Conservation (phyloP, 2,329 filamentous ascomycete genomes). For the Calonectria pteridis region DNA sequence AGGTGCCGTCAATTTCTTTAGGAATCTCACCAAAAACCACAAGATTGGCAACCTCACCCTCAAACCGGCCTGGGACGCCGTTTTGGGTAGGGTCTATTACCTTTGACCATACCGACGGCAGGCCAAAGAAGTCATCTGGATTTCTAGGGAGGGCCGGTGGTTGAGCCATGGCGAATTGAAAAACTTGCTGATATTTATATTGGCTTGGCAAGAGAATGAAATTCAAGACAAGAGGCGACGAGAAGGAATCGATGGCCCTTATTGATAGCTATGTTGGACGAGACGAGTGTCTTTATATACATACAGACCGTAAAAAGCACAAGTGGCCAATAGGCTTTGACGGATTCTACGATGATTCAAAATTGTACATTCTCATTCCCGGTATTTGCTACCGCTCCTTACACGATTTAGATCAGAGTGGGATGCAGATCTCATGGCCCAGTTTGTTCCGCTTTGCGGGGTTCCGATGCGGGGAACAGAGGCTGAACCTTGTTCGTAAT, state of each 20-base stretch:
- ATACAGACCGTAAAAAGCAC: background rate
- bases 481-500: constrained; percentile 1
- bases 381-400: background rate
- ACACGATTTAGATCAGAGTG: background rate
- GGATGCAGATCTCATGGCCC: too few species aligned
- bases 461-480: background rate
- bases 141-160: background rate
- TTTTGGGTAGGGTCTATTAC: background rate
- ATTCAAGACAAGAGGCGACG: background rate
- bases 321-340: background rate
- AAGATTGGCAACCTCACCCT: background rate
- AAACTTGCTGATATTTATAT: background rate
- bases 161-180: background rate
- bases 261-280: background rate
- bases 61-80: background rate
- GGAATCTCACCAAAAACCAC: background rate
- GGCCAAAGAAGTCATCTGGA: background rate
- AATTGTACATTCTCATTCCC: background rate
- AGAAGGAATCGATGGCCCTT: background rate
- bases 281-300: background rate
- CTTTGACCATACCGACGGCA: constrained; percentile 1
- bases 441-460: background rate
- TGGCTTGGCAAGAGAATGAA: background rate
- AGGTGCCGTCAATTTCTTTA: background rate
- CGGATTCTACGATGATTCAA: background rate